Evolutionary conservation across 495 filamentous ascomycete genomes (phyloP), one percentile per base, ranked within the genome.

Genomic region (Penicillium waksmanii): DNA sequence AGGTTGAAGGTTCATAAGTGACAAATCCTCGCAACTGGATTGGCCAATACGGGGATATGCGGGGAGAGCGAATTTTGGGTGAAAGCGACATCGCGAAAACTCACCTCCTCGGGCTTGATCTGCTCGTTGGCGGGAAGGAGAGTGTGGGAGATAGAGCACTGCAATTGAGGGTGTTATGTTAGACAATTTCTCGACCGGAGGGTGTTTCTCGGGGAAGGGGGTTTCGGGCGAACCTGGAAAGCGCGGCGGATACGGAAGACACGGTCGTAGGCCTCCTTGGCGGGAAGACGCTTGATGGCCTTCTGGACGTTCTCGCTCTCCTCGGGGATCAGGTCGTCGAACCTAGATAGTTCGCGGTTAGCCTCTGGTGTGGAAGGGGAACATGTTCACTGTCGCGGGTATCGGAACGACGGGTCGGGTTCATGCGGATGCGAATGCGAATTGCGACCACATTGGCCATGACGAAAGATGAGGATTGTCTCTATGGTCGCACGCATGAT

Each of bases 201-300:
- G 50, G 27, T 3, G 1, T 8, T 31, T 31, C 27, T 13, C 49
- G 34, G 35, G 62, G 46, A 58, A 35, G 35, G 57, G 54, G 50
- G 13, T 25, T 19, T 55, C 40, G 46, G 57, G 56, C 78, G 44
- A 76, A 93, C 89, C 87, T 98, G 95, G 80, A 94, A 89, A 66
- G 95, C 96, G 74, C 95, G 87, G 74, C 95, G 89, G 74, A 98
- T 85, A 69, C 95, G 92, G 87, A 90, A 98, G 71, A 97, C 86
- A 77, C 95, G 94, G 82, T 98, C 95, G 78, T 98, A 98, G 66
- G 86, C 83, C 68, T 91, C 91, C 84, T 96, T 93, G 62, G 89
- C 83, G 38, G 91, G 85, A 44, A 98, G 89, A 75, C 95, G 92
- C 84, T 89, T 88, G 73, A 98, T 83, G 53, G 95, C 95, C 63